These are phyloP conservation scores for Akanthomyces uredinophilus DNA, from an alignment of 2,329 filamentous ascomycete species.

Conservation along the genomic window DNA sequence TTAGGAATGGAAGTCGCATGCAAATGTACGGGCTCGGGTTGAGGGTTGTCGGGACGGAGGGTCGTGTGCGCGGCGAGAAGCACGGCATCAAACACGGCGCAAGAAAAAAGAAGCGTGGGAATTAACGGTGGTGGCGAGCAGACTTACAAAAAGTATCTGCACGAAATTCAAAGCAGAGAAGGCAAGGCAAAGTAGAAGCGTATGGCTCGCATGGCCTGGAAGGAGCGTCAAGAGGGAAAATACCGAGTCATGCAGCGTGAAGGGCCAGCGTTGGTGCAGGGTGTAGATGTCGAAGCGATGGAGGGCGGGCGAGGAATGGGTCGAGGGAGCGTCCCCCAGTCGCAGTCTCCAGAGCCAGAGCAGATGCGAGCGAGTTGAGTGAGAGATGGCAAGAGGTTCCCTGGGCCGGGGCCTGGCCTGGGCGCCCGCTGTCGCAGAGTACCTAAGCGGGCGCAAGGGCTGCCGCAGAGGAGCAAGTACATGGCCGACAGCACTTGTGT, in stretches of 20 bases:
- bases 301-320: conserved; percentile 23
- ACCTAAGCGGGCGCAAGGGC: neutral
- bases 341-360: too few species aligned
- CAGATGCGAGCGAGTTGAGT: conserved; percentile 13
- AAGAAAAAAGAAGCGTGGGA: neutral
- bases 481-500: neutral
- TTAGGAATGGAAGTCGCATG: neutral
- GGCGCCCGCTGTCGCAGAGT: conserved; percentile 10
- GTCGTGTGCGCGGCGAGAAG: conserved; percentile 4
- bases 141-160: neutral
- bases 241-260: conserved; percentile 14
- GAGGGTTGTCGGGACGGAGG: neutral
- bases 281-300: conserved; percentile 22
- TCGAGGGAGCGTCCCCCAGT: conserved; percentile 22
- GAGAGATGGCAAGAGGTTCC: conserved; percentile 23
- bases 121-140: neutral
- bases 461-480: neutral
- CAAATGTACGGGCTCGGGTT: neutral
- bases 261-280: conserved; percentile 18
- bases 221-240: conserved; percentile 14
- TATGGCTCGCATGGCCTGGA: neutral
- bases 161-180: neutral
- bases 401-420: neutral
- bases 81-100: conserved; percentile 2
- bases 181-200: neutral